Evolutionary conservation across 805 yeast genomes (phyloP), one percentile per base, ranked within the genome.

Genomic region (Hanseniaspora clermontiae): DNA sequence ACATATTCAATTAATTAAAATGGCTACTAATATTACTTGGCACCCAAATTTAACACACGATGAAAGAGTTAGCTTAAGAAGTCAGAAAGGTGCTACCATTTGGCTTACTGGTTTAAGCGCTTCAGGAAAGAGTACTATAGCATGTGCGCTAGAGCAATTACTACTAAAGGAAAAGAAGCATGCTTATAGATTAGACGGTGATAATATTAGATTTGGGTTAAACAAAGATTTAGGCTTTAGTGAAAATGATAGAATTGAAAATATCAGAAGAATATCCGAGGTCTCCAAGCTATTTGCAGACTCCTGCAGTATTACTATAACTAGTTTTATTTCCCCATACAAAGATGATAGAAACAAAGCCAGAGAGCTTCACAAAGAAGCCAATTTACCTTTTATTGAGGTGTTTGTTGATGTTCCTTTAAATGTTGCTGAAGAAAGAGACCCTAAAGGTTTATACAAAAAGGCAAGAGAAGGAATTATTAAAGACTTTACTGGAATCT

Each of bases 21-120:
- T 91, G 97, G 93, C 96, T 61, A 83, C 96, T 43, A 91, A 91
- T 68, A 88, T 91, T 70, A 89, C 97, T 61, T 91, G 97, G 97
- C 97, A 91, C 73, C 81, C 80, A 63, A 91, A 93, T 66, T 74
- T 91, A 63, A 82, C 93, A 24, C 88, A 84, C 70, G 82, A 76
- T 20, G 96, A 91, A 72, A 85, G 97, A 65, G 72, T 79, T 49
- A 71, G 68, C 32, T 72, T 86, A 57, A 80, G 87, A 59, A 81
- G 82, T 58, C 97, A 90, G 73, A 76, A 77, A 51, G 97, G 97
- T 49, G 83, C 85, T 57, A 91, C 97, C 24, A 75, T 91, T 47
- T 91, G 97, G 97, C 77, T 91, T 63, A 91, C 97, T 14, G 97
- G 97, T 5, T 76, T 91, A 60, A 85, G 95, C 61, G 97, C 97